Conservation (phyloP, 2,329 filamentous ascomycete genomes). For the Claviceps paspali region DNA sequence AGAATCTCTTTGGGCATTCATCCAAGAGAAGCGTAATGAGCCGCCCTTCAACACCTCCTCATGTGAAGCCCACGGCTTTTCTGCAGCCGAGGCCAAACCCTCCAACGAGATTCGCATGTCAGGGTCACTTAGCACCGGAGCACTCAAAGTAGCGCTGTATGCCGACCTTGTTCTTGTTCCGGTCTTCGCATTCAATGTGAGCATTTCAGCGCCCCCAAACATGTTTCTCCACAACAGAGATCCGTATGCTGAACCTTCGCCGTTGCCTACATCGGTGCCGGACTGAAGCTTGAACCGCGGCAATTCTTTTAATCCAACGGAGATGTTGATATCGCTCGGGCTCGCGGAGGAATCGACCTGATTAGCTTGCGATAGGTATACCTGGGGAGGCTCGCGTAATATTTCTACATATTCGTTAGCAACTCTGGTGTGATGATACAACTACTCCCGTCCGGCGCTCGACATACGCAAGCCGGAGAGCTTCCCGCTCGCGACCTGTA, state of each 20-base stretch:
- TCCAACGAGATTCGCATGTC: slow-evolving; percentile 67
- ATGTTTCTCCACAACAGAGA: slow-evolving; percentile 81
- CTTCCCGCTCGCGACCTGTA: slow-evolving; percentile 57
- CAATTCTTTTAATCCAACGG: slow-evolving; percentile 69
- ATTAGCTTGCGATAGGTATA: slow-evolving; percentile 67
- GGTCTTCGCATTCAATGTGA: slow-evolving; percentile 74
- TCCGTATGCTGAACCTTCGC: slow-evolving; percentile 85
- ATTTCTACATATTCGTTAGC: slow-evolving; percentile 44
- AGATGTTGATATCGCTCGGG: slow-evolving; percentile 67
- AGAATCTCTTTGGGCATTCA: slow-evolving; percentile 44
- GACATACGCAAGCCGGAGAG: slow-evolving; percentile 65
- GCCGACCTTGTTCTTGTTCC: slow-evolving; percentile 85
- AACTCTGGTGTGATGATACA: no score
- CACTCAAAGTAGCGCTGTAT: slow-evolving; percentile 74
- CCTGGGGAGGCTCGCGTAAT: slow-evolving; percentile 67
- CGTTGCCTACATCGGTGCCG: slow-evolving; percentile 84
- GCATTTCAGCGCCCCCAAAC: slow-evolving; percentile 81
- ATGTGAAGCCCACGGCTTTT: slow-evolving; percentile 88
- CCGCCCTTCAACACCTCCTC: slow-evolving; percentile 77
- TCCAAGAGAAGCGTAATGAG: slow-evolving; percentile 62
- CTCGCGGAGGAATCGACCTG: slow-evolving; percentile 52
- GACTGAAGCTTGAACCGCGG: slow-evolving; percentile 80
- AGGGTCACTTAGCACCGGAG: slow-evolving; percentile 72
- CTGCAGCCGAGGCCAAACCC: slow-evolving; percentile 65
- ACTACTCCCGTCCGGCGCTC: no score